Conservation (phyloP, 768 basidiomycete species). For the Lentinula detonsa region DNA sequence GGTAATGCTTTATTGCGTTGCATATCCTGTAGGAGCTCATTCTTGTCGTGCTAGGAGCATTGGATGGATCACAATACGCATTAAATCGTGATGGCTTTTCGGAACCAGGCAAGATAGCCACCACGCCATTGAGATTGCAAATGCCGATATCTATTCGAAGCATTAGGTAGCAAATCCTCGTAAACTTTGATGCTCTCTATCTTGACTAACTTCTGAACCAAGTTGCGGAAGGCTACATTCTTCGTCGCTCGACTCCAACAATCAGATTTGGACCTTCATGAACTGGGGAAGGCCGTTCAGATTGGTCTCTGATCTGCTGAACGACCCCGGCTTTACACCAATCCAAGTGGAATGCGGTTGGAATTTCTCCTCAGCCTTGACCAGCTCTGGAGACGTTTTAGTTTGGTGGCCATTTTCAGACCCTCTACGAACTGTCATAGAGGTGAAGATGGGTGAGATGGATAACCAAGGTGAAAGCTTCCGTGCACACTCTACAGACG, state of each 20-base stretch:
- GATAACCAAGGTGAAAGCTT: conserved; percentile 33
- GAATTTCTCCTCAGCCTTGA: conserved; percentile 71
- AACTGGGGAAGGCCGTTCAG: conserved; percentile 78
- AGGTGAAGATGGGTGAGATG: conserved; percentile 36
- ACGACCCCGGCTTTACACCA: conserved; percentile 30
- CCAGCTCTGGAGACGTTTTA: conserved; percentile 62
- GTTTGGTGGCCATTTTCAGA: conserved; percentile 69
- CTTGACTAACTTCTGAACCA: conserved; percentile 3
- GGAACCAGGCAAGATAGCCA: conserved; percentile 41
- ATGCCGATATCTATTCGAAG: conserved; percentile 55
- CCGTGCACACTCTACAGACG: conserved; percentile 23
- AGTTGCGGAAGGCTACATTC: conserved; percentile 80
- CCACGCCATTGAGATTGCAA: conserved; percentile 48
- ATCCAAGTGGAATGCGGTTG: conserved; percentile 77
- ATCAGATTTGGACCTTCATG: conserved; percentile 67
- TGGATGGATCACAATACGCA: conserved; percentile 40
- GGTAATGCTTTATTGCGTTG: conserved; percentile 36
- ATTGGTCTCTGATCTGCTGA: conserved; percentile 43
- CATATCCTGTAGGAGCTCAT: conserved; percentile 3
- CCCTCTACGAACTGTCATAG: conserved; percentile 29
- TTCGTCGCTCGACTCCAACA: conserved; percentile 51
- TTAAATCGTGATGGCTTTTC: conserved; percentile 52
- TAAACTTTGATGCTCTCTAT: background rate
- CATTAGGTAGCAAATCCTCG: conserved; percentile 56
- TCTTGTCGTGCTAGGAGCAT: conserved; percentile 42